Conservation (phyloP, 176 grass and related monocot species). For the Avena insularis region DNA sequence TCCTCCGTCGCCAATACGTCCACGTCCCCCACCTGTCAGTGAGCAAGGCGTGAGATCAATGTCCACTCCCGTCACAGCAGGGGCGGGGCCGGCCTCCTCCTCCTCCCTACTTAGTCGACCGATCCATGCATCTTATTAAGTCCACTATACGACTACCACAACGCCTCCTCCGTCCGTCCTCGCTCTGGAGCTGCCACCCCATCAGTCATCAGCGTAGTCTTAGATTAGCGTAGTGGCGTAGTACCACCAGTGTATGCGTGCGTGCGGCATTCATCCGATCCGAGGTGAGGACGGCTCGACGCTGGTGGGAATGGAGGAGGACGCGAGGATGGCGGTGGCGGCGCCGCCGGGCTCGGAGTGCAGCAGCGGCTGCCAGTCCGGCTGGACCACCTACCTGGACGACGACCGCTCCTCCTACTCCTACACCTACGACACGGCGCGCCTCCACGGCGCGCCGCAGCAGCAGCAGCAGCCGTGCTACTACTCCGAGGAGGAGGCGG, state of each 20-base stretch:
- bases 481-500: conserved; percentile 57
- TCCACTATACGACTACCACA: conserved; percentile 26
- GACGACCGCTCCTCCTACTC: conserved; percentile 66
- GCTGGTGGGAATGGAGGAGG: not conserved
- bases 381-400: conserved; percentile 97
- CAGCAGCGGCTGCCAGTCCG: conserved; percentile 98
- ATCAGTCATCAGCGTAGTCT: no score
- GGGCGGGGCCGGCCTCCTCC: not conserved
- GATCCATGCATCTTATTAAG: not conserved
- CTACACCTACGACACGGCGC: conserved; percentile 12
- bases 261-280: not conserved
- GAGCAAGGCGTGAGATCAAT: not conserved
- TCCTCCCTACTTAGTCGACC: conserved; percentile 15
- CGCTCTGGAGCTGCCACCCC: conserved; percentile 5
- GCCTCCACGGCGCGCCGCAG: conserved; percentile 7
- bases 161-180: not conserved
- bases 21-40: conserved; percentile 18
- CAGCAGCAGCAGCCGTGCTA: not conserved
- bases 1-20: conserved; percentile 12
- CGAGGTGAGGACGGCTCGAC: not conserved
- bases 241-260: not conserved
- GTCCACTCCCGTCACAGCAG: not conserved
- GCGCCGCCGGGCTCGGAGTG: conserved; percentile 72
- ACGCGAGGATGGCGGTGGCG: conserved; percentile 29
- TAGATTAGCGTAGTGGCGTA: not conserved